Evolutionary conservation across 1,139 yeast species (phyloP).

Genomic region (Debaryomycetaceae sp.): DNA sequence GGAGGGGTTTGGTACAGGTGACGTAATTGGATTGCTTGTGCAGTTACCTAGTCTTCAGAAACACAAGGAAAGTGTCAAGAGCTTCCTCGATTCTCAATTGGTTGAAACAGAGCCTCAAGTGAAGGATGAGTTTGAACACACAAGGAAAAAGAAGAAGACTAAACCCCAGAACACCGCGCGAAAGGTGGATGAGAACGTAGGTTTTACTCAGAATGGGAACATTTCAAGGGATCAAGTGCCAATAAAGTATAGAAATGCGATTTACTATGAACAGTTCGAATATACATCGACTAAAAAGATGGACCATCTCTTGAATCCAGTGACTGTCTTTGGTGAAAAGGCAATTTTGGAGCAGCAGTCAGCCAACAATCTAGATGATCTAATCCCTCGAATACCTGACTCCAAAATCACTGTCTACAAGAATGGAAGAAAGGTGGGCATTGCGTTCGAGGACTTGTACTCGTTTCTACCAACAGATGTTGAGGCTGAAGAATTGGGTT

Average conservation of each 20-base stretch:
- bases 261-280: conserved; percentile 85
- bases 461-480: conserved; percentile 65
- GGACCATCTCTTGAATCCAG: conserved; percentile 75
- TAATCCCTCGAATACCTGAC: conserved; percentile 45
- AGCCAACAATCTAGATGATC: conserved; percentile 18
- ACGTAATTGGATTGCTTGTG: conserved; percentile 77
- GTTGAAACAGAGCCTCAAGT: conserved; percentile 4
- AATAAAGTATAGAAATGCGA: conserved; percentile 70
- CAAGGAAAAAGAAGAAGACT: conserved; percentile 15
- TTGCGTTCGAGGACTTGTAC: conserved; percentile 62
- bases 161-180: conserved; percentile 7
- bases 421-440: conserved; percentile 69
- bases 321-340: conserved; percentile 64
- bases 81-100: conserved; percentile 14
- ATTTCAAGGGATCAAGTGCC: conserved; percentile 83
- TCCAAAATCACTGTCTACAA: conserved; percentile 67
- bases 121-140: conserved; percentile 9
- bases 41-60: conserved; percentile 54
- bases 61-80: conserved; percentile 33
- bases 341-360: conserved; percentile 39
- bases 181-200: conserved; percentile 15
- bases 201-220: conserved; percentile 25
- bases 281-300: conserved; percentile 72
- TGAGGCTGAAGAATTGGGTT: conserved; percentile 22
- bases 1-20: conserved; percentile 65